Evolutionary conservation across 2,329 filamentous ascomycete species (phyloP).

Genomic region (Beauveria brongniartii): DNA sequence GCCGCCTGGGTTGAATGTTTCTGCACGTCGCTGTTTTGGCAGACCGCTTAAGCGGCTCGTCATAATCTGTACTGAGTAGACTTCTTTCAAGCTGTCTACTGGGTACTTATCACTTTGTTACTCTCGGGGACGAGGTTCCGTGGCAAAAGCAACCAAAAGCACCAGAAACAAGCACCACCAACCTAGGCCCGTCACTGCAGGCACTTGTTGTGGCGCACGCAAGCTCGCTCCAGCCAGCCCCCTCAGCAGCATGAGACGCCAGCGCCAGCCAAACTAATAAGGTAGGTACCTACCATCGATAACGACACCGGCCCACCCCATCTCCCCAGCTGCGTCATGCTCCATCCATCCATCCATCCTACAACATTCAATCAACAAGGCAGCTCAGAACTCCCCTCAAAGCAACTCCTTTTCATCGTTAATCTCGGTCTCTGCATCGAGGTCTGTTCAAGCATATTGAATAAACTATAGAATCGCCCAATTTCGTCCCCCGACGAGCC

Average conservation of each 20-base stretch:
- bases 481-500: not conserved
- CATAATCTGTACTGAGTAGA: too few relatives aligned
- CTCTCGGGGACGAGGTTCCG: too few relatives aligned
- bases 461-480: not conserved
- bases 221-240: conserved; percentile 2
- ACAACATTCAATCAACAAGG: conserved; percentile 8
- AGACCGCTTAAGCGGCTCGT: not conserved
- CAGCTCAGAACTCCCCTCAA: not conserved
- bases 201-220: conserved; percentile 1
- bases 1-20: not conserved
- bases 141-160: not conserved
- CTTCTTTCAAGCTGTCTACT: not conserved
- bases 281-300: conserved; percentile 3
- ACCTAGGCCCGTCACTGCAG: not conserved
- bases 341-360: conserved; percentile 8
- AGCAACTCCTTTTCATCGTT: not conserved
- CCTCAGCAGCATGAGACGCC: conserved; percentile 7
- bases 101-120: too few relatives aligned
- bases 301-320: conserved; percentile 8
- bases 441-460: not conserved
- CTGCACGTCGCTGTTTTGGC: not conserved
- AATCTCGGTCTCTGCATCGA: conserved; percentile 8
- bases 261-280: not conserved
- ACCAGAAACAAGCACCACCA: not conserved
- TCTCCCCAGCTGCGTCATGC: conserved; percentile 11